These are phyloP conservation scores for Nymphaea colorata DNA, from an alignment of 164 flowering plant species.

Conservation along the genomic window DNA sequence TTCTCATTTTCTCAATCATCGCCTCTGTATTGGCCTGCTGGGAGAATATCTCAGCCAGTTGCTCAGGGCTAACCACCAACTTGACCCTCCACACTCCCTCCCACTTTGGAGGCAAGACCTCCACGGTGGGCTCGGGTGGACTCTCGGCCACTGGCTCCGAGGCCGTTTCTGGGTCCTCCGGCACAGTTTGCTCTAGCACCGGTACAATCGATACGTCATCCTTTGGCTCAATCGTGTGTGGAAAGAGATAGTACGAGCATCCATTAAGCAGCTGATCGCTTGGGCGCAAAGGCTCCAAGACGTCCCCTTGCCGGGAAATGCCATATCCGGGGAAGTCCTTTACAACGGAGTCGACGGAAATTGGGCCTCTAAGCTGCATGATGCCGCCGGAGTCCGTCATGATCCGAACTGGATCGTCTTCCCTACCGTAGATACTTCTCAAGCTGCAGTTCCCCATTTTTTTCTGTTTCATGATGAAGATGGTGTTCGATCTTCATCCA, in stretches of 20 bases:
- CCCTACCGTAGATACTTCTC: constrained; percentile 15
- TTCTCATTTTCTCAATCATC: constrained; percentile 53
- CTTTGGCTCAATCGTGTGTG: constrained; percentile 5
- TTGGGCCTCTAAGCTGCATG: constrained; percentile 29
- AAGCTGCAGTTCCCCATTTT: constrained; percentile 56
- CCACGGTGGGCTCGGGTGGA: constrained; percentile 19
- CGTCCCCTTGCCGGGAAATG: constrained; percentile 22
- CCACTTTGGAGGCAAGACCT: constrained; percentile 35
- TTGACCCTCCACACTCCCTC: constrained; percentile 67
- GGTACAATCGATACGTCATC: not conserved
- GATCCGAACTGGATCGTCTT: constrained; percentile 15
- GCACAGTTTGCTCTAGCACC: not conserved
- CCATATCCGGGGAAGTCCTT: constrained; percentile 37
- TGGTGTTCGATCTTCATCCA: not conserved
- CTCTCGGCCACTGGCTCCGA: constrained; percentile 7
- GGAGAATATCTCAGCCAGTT: constrained; percentile 47
- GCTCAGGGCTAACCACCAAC: constrained; percentile 37
- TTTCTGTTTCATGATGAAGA: not conserved
- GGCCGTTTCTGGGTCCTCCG: not conserved
- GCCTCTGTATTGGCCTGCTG: constrained; percentile 54
- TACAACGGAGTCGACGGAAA: constrained; percentile 18
- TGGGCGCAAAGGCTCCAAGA: constrained; percentile 19
- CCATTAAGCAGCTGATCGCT: constrained; percentile 27
- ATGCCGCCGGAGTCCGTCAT: constrained; percentile 36
- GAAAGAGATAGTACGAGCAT: constrained; percentile 42